Conservation (phyloP, 805 yeast species). For the Nakazawaea ernobii region DNA sequence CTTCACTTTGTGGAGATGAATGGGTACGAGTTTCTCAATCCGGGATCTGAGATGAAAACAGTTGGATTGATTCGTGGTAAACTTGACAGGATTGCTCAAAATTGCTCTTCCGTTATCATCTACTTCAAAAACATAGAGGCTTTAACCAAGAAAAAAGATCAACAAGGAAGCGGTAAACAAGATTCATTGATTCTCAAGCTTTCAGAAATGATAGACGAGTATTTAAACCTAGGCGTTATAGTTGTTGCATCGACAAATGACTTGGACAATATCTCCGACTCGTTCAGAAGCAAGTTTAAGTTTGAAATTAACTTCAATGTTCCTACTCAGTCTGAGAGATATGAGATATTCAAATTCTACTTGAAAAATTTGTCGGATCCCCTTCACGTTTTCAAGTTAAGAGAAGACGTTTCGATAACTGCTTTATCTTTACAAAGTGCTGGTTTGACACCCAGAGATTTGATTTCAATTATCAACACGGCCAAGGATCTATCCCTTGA, state of each 20-base stretch:
- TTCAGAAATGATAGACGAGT: constrained; percentile 50
- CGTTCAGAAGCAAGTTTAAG: constrained; percentile 60
- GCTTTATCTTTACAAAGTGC: constrained; percentile 82
- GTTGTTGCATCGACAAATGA: constrained; percentile 67
- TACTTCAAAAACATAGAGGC: constrained; percentile 71
- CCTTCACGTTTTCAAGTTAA: constrained; percentile 19
- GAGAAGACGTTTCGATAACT: constrained; percentile 48
- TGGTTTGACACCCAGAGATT: constrained; percentile 83
- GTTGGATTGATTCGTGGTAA: constrained; percentile 74
- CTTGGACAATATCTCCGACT: constrained; percentile 60
- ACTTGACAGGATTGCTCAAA: constrained; percentile 54
- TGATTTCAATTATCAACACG: constrained; percentile 60
- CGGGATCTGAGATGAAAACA: constrained; percentile 72
- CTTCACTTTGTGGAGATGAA: constrained; percentile 64
- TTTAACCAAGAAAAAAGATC: constrained; percentile 61
- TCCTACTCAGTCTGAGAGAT: constrained; percentile 75
- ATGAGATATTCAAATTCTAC: constrained; percentile 47
- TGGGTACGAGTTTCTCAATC: constrained; percentile 57
- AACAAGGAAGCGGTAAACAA: constrained; percentile 35
- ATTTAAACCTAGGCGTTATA: constrained; percentile 39
- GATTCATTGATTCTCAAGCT: constrained; percentile 49
- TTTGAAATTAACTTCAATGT: constrained; percentile 75
- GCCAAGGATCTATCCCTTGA: constrained; percentile 56
- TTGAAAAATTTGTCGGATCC: neutral
- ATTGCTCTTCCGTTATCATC: constrained; percentile 42